Conservation (phyloP, 1,284 basidiomycete genomes). For the Cronartium ribicola region DNA sequence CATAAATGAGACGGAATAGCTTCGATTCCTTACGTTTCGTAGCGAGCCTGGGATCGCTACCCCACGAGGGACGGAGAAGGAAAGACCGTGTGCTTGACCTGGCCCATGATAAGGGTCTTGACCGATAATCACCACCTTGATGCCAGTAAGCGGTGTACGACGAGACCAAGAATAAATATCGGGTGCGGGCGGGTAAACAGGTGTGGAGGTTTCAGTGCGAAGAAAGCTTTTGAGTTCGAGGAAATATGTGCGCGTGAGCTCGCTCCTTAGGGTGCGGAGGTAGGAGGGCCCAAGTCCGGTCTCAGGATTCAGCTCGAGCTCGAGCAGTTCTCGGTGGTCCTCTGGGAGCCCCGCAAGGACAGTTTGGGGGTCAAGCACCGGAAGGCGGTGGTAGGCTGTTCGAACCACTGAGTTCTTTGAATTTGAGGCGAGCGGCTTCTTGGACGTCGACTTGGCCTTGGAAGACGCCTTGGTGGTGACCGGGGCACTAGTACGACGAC, state of each 20-base stretch:
- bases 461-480: not conserved
- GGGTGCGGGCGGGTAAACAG: constrained; percentile 14
- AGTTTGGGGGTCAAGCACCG: constrained; percentile 5
- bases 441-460: not conserved
- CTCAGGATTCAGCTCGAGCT: constrained; percentile 26
- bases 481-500: not conserved
- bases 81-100: constrained; percentile 50
- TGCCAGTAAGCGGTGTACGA: constrained; percentile 48
- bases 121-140: constrained; percentile 52
- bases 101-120: constrained; percentile 52
- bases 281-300: constrained; percentile 23
- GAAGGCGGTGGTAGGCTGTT: constrained; percentile 14
- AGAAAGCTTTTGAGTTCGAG: constrained; percentile 35
- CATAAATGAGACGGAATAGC: not conserved
- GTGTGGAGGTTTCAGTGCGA: constrained; percentile 7
- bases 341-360: constrained; percentile 1
- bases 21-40: constrained; percentile 47
- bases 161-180: constrained; percentile 51
- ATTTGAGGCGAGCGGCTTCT: not conserved
- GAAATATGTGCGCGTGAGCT: constrained; percentile 33
- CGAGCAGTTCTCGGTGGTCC: constrained; percentile 20
- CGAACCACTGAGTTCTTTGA: constrained; percentile 3
- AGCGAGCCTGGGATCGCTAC: constrained; percentile 49
- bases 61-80: constrained; percentile 50
- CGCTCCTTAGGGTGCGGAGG: constrained; percentile 9